These are phyloP conservation scores for Trichoderma orchidacearum DNA, from an alignment of 495 filamentous ascomycete genomes.

Conservation along the genomic window DNA sequence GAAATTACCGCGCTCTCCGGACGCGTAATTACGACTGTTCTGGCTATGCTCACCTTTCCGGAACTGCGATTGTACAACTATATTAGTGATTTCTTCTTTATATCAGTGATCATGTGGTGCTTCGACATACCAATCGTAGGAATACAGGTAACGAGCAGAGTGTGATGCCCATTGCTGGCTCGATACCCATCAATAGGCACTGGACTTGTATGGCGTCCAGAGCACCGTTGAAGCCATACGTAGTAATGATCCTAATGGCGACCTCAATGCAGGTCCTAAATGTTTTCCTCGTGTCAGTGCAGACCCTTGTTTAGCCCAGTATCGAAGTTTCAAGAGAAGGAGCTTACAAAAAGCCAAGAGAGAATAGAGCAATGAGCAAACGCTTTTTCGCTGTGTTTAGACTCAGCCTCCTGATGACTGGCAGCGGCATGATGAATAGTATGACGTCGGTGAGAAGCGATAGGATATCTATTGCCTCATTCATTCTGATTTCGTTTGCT, in stretches of 20 bases:
- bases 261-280: constrained; percentile 2
- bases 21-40: not conserved
- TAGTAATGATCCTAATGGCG: constrained; percentile 1
- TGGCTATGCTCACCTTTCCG: not conserved
- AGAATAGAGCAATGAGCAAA: not conserved
- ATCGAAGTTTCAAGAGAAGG: too few relatives aligned
- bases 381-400: not conserved
- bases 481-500: not conserved
- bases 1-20: constrained; percentile 1
- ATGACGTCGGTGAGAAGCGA: constrained; percentile 4
- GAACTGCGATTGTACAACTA: not conserved
- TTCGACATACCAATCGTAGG: constrained; percentile 1
- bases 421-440: not conserved
- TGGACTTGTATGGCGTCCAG: constrained; percentile 2
- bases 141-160: not conserved
- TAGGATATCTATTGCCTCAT: constrained; percentile 1
- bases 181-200: constrained; percentile 1
- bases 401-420: not conserved
- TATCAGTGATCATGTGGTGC: too few relatives aligned
- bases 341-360: constrained; percentile 1
- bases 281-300: not conserved
- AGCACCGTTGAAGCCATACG: constrained; percentile 1
- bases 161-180: constrained; percentile 2
- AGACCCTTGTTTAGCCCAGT: not conserved
- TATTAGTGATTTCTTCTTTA: not conserved